Conservation (phyloP, 2,329 filamentous ascomycete genomes). For the Dothideomycetes sp. region DNA sequence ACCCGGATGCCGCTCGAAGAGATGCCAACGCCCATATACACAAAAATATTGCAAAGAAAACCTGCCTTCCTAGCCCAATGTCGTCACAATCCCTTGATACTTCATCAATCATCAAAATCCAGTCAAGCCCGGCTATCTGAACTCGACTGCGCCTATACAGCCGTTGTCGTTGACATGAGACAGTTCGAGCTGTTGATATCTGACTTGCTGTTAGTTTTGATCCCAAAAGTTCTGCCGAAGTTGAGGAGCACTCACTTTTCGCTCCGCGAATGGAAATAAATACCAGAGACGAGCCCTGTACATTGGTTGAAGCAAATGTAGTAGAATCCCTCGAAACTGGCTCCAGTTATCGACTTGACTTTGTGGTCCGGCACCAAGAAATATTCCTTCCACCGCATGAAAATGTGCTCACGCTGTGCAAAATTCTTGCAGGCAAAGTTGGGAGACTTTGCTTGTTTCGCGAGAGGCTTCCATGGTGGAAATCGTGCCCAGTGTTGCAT, state of each 20-base stretch:
- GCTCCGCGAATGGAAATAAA: constrained; percentile 97
- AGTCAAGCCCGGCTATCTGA: constrained; percentile 60
- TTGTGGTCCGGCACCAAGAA: constrained; percentile 94
- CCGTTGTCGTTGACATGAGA: constrained; percentile 79
- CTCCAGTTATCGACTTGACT: constrained; percentile 81
- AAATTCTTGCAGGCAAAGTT: constrained; percentile 55
- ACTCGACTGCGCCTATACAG: constrained; percentile 80
- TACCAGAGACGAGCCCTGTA: constrained; percentile 75
- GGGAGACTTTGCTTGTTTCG: constrained; percentile 49
- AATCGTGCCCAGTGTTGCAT: constrained; percentile 91
- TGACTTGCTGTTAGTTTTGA: constrained; percentile 31
- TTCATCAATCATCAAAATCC: too few species aligned
- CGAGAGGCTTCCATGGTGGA: constrained; percentile 71
- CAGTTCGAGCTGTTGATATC: constrained; percentile 86
- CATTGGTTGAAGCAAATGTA: constrained; percentile 98
- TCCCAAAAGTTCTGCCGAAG: not conserved
- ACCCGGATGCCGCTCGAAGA: too few species aligned
- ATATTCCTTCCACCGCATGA: constrained; percentile 99
- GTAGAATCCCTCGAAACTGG: constrained; percentile 97
- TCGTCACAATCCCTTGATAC: too few species aligned
- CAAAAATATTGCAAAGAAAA: too few species aligned
- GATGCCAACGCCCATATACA: too few species aligned
- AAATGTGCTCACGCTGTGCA: constrained; percentile 76
- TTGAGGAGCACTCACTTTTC: constrained; percentile 63
- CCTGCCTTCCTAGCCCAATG: too few species aligned